Evolutionary conservation across 768 basidiomycete species (phyloP).

Genomic region (Boletus rex-veris): DNA sequence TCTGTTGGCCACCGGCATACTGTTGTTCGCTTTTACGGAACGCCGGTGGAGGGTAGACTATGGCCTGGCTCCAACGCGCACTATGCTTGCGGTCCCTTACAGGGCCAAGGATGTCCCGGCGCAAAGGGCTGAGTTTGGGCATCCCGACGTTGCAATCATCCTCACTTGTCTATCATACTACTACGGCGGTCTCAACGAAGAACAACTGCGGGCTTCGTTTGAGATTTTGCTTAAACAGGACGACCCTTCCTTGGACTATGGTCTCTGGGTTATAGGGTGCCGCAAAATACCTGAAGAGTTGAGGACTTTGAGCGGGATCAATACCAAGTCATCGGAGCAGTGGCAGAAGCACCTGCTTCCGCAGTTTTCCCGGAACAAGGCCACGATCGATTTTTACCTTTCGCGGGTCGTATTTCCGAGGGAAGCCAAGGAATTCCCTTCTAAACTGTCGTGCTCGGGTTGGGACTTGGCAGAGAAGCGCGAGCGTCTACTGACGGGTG

Average conservation of each 20-base stretch:
- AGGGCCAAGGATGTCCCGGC: constrained; percentile 38
- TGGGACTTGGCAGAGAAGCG: constrained; percentile 37
- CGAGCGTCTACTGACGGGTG: constrained; percentile 14
- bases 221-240: constrained; percentile 5
- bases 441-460: constrained; percentile 33
- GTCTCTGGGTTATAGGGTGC: neutral
- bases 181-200: constrained; percentile 30
- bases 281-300: neutral
- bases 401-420: constrained; percentile 38
- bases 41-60: constrained; percentile 40
- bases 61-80: constrained; percentile 32
- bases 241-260: constrained; percentile 1
- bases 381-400: constrained; percentile 36
- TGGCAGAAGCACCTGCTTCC: constrained; percentile 25
- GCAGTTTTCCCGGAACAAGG: constrained; percentile 26
- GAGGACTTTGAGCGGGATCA: neutral
- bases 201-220: neutral
- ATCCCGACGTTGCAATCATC: constrained; percentile 35
- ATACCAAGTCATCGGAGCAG: constrained; percentile 28
- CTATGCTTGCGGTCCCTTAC: constrained; percentile 37
- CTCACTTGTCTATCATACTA: constrained; percentile 39
- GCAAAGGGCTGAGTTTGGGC: constrained; percentile 37
- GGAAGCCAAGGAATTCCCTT: constrained; percentile 36
- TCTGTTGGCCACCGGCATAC: constrained; percentile 31
- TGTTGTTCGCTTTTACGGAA: constrained; percentile 30